phyloP scores from a whole-genome alignment of 108 stramenopile species.

The Conticribra weissflogii region DNA sequence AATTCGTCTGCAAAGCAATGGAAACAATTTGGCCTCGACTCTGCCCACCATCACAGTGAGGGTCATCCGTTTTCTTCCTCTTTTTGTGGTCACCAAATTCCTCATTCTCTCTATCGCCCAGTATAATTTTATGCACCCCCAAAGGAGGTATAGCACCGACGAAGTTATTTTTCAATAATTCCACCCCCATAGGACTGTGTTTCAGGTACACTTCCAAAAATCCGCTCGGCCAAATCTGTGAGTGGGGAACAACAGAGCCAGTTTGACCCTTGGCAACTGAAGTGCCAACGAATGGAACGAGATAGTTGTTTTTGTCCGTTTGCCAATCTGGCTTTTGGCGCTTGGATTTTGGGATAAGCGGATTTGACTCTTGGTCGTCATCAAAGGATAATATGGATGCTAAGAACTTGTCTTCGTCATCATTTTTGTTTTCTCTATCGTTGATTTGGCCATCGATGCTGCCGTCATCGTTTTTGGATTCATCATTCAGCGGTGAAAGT shows the following conservation, averaged over 20 bases:
- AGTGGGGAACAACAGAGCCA: conserved; percentile 29
- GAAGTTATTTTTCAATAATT: conserved; percentile 61
- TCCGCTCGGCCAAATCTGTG: conserved; percentile 77
- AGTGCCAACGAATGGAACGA: conserved; percentile 88
- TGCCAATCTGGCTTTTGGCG: conserved; percentile 66
- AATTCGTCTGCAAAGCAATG: conserved; percentile 26
- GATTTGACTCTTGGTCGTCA: neutral
- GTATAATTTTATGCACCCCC: conserved; percentile 41
- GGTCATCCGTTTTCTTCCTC: neutral
- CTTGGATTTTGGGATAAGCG: conserved; percentile 3
- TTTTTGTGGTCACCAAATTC: neutral
- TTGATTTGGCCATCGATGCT: conserved; percentile 9
- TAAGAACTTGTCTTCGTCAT: conserved; percentile 11
- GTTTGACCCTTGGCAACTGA: conserved; percentile 68
- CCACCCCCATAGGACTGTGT: conserved; percentile 72
- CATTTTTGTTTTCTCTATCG: conserved; percentile 33
- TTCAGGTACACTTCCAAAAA: conserved; percentile 73
- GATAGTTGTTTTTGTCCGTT: conserved; percentile 69
- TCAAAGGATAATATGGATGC: conserved; percentile 7
- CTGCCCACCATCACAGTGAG: neutral
- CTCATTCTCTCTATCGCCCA: conserved; percentile 3
- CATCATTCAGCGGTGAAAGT: conserved; percentile 11
- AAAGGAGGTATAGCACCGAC: conserved; percentile 49
- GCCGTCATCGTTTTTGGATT: neutral
- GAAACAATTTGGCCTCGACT: conserved; percentile 37